Evolutionary conservation across 139 green algal genomes (phyloP).

Genomic region (Zygnema circumcarinatum): DNA sequence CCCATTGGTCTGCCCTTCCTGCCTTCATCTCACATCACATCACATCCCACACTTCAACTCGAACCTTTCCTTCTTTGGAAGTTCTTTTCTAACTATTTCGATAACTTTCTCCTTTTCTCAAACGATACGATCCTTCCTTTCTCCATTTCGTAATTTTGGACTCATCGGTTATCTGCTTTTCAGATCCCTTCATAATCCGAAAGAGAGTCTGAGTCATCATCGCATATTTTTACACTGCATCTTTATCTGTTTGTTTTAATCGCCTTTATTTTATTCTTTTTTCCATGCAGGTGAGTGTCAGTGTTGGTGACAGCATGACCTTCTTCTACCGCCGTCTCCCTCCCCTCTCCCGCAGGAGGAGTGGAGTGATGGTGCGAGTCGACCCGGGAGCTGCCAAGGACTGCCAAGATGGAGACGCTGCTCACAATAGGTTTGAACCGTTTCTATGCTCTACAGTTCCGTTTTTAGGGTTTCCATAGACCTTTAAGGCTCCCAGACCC

Average conservation of each 20-base stretch:
- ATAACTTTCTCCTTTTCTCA: not conserved
- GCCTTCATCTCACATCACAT: too few relatives aligned
- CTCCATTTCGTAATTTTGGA: too few relatives aligned
- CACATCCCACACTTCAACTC: too few relatives aligned
- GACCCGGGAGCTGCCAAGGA: not conserved
- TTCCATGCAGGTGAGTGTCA: conserved; percentile 42
- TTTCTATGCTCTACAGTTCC: not conserved
- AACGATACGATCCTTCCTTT: too few relatives aligned
- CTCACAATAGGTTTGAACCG: conserved; percentile 39
- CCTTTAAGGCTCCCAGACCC: not conserved
- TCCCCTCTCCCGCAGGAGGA: conserved; percentile 31
- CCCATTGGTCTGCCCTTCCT: not conserved
- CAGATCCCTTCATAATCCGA: too few relatives aligned
- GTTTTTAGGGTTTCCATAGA: not conserved
- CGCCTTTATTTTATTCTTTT: not conserved
- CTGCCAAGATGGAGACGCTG: conserved; percentile 9
- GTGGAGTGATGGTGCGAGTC: conserved; percentile 24
- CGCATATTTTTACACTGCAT: too few relatives aligned
- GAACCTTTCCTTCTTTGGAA: too few relatives aligned
- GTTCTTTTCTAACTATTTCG: not conserved
- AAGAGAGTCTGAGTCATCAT: too few relatives aligned
- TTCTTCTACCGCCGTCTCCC: conserved; percentile 44
- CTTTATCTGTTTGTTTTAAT: too few relatives aligned
- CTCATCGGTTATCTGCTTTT: too few relatives aligned
- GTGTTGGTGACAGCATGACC: conserved; percentile 39